Evolutionary conservation across 2,329 filamentous ascomycete genomes (phyloP).

Genomic region (Ophiocordyceps sinensis): DNA sequence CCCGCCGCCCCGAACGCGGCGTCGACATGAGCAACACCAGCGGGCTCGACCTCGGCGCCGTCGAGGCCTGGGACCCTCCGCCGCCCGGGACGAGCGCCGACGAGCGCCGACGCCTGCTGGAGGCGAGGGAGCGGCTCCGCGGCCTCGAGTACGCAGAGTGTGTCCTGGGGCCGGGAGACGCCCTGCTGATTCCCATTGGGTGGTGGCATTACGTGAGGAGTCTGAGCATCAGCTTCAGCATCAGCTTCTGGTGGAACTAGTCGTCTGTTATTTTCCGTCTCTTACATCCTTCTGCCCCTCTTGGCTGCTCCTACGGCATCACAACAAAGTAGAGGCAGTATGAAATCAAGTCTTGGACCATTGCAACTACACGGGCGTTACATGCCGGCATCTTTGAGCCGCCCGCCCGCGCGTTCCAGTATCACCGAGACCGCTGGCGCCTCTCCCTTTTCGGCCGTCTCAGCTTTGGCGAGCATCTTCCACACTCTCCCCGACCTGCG

Average conservation of each 20-base stretch:
- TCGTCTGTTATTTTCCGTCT: background rate
- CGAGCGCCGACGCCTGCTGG: conserved; percentile 18
- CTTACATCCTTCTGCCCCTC: background rate
- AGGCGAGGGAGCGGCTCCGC: conserved; percentile 33
- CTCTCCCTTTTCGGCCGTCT: background rate
- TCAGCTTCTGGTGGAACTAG: conserved; percentile 90
- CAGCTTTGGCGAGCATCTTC: conserved; percentile 15
- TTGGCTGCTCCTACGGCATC: background rate
- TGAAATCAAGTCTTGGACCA: no score
- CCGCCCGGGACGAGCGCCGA: conserved; percentile 5
- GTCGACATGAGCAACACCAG: conserved; percentile 94
- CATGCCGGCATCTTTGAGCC: background rate
- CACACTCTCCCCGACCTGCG: conserved; percentile 22
- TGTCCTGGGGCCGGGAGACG: conserved; percentile 68
- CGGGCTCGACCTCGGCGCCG: conserved; percentile 55
- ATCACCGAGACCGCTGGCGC: no score
- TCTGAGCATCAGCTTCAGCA: conserved; percentile 75
- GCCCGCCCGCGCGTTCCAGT: background rate
- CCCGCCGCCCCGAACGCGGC: conserved; percentile 48
- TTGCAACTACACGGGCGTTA: no score
- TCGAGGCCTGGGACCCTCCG: conserved; percentile 44
- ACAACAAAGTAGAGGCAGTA: no score
- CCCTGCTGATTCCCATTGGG: conserved; percentile 76
- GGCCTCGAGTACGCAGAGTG: conserved; percentile 58
- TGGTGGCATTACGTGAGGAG: conserved; percentile 98